Evolutionary conservation across 345 rosid species (phyloP).

Genomic region (Fremontodendron californicum): DNA sequence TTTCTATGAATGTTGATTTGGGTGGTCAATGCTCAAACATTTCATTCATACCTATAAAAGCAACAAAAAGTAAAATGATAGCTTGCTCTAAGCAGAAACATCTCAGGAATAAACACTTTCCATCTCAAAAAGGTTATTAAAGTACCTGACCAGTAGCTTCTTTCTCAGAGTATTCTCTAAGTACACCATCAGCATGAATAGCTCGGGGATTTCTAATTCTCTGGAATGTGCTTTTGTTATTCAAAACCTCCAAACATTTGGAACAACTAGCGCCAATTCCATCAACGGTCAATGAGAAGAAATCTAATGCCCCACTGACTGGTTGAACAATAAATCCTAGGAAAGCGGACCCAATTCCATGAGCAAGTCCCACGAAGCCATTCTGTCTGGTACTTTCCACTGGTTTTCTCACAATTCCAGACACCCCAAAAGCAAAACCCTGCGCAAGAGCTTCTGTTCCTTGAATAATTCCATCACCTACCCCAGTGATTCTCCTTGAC

Average conservation of each 20-base stretch:
- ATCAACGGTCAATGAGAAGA: constrained; percentile 87
- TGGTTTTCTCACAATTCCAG: constrained; percentile 96
- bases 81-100: not conserved
- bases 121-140: not conserved
- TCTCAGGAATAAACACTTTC: not conserved
- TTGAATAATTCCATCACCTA: constrained; percentile 89
- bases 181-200: constrained; percentile 67
- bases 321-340: constrained; percentile 89
- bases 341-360: constrained; percentile 88
- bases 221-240: constrained; percentile 52
- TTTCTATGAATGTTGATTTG: not conserved
- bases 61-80: not conserved
- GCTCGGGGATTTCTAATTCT: constrained; percentile 93
- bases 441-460: constrained; percentile 99
- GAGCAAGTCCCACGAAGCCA: constrained; percentile 89
- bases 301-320: constrained; percentile 93
- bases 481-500: constrained; percentile 94
- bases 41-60: not conserved
- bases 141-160: constrained; percentile 95
- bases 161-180: constrained; percentile 75
- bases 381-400: constrained; percentile 88
- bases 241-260: constrained; percentile 78
- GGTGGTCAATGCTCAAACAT: not conserved
- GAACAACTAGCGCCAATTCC: constrained; percentile 96
- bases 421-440: constrained; percentile 95